Percentiles rank a stretch among this genome's conserved stretches.
phyloP scores from a whole-genome alignment of 306 rosid species.

The Adenanthera pavonina region DNA sequence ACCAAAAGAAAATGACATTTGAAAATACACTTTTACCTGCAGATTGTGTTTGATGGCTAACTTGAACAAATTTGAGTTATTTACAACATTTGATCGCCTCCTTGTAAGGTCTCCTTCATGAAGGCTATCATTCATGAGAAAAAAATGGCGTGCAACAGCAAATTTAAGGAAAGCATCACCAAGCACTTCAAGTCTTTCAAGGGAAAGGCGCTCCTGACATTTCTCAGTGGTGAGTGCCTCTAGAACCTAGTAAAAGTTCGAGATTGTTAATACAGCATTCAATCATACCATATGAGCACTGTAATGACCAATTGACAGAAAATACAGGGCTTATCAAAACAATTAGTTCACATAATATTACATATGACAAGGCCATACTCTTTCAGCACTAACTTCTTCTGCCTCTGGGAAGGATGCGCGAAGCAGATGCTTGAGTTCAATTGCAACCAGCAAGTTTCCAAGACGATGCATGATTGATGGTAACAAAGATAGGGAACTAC shows the following conservation, averaged over 20 bases:
- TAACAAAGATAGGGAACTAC: constrained; percentile 89
- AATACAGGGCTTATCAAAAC: background rate
- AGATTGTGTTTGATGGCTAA: constrained; percentile 72
- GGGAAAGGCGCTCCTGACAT: constrained; percentile 92
- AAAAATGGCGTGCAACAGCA: constrained; percentile 78
- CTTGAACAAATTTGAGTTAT: constrained; percentile 78
- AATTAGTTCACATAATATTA: constrained; percentile 18
- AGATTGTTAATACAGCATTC: constrained; percentile 38
- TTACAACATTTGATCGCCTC: constrained; percentile 72
- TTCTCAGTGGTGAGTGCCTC: constrained; percentile 95
- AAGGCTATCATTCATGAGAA: constrained; percentile 66
- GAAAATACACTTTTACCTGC: constrained; percentile 63
- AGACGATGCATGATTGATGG: constrained; percentile 97
- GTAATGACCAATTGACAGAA: constrained; percentile 24
- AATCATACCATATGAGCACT: constrained; percentile 29
- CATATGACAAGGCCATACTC: constrained; percentile 61
- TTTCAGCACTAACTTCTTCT: constrained; percentile 61
- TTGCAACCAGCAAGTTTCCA: constrained; percentile 87
- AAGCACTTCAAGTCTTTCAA: constrained; percentile 96
- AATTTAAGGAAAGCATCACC: constrained; percentile 96
- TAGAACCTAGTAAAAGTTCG: constrained; percentile 62
- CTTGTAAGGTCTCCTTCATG: constrained; percentile 92
- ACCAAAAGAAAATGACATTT: constrained; percentile 26
- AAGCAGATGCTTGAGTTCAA: constrained; percentile 72
- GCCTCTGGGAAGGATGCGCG: constrained; percentile 78